phyloP scores from a whole-genome alignment of 1,284 basidiomycete genomes.

The Gymnopus androsaceus region DNA sequence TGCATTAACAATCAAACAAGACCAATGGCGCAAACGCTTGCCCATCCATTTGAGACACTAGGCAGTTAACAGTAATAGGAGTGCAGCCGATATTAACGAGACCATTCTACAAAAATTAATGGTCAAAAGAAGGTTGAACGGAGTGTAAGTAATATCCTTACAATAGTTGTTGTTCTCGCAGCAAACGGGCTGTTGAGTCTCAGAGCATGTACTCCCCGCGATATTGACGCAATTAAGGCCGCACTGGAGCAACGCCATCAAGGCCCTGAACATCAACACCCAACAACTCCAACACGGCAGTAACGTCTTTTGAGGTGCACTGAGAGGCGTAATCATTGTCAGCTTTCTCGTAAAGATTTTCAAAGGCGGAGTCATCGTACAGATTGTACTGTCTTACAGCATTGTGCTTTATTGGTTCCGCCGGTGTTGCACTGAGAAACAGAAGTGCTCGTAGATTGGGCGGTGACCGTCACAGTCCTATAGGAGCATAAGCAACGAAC shows the following conservation, averaged over 20 bases:
- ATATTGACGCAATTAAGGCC: not conserved
- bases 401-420: constrained; percentile 25
- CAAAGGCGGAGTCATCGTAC: constrained; percentile 6
- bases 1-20: too few species aligned
- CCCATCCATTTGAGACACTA: too few species aligned
- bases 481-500: not conserved
- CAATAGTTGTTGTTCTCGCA: constrained; percentile 21
- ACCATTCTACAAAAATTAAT: too few species aligned
- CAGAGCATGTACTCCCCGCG: constrained; percentile 1
- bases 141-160: constrained; percentile 13
- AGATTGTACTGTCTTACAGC: constrained; percentile 25
- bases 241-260: constrained; percentile 17
- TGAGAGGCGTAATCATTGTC: not conserved
- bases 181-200: constrained; percentile 19
- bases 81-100: too few species aligned
- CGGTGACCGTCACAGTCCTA: constrained; percentile 22
- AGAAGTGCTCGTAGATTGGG: constrained; percentile 19
- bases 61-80: too few species aligned
- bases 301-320: constrained; percentile 7
- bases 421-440: constrained; percentile 21
- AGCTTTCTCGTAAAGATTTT: not conserved
- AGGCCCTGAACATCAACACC: constrained; percentile 20
- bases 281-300: constrained; percentile 27
- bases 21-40: too few species aligned
- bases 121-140: too few species aligned